A percentile compares a stretch with the other conserved stretches of the same genome.
These are phyloP conservation scores for Arthrobotrys conoides DNA, from an alignment of 2,329 filamentous ascomycete species.

Conservation along the genomic window DNA sequence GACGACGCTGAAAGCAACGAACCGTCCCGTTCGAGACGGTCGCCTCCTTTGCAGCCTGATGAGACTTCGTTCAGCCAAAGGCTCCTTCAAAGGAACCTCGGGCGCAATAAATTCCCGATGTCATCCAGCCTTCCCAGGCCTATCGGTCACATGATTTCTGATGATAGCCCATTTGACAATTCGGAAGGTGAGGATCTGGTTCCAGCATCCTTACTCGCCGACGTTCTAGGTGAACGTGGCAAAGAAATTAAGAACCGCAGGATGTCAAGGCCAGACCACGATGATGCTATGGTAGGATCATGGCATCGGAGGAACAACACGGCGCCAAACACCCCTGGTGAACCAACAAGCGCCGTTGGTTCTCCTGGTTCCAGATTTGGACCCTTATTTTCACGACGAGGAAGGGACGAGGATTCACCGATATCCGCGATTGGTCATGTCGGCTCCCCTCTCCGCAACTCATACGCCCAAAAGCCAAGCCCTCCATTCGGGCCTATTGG, in stretches of 20 bases:
- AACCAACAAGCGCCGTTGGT: slow-evolving; percentile 70
- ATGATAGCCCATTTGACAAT: slow-evolving; percentile 65
- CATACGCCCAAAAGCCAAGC: slow-evolving; percentile 66
- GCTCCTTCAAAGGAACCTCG: slow-evolving; percentile 79
- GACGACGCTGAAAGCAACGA: slow-evolving; percentile 72
- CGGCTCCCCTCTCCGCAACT: slow-evolving; percentile 77
- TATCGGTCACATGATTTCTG: slow-evolving; percentile 72
- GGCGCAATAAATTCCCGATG: slow-evolving; percentile 73
- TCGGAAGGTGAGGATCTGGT: slow-evolving; percentile 68
- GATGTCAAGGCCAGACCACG: slow-evolving; percentile 73
- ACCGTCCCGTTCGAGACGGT: slow-evolving; percentile 75
- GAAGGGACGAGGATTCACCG: slow-evolving; percentile 70
- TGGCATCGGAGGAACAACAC: slow-evolving; percentile 66
- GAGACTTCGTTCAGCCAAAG: slow-evolving; percentile 75
- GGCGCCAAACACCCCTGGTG: slow-evolving; percentile 70
- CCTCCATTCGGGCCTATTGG: slow-evolving; percentile 63
- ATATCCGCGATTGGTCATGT: slow-evolving; percentile 73
- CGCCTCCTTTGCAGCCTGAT: slow-evolving; percentile 69
- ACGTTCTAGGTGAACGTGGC: slow-evolving; percentile 88
- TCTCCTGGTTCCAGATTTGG: slow-evolving; percentile 76
- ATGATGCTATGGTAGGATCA: slow-evolving; percentile 66
- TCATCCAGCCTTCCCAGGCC: slow-evolving; percentile 74
- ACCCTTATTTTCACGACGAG: slow-evolving; percentile 72
- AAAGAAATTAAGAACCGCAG: slow-evolving; percentile 76
- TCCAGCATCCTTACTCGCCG: slow-evolving; percentile 71